These are phyloP conservation scores for Aleurites moluccanus DNA, from an alignment of 441 rosid species.

Conservation along the genomic window DNA sequence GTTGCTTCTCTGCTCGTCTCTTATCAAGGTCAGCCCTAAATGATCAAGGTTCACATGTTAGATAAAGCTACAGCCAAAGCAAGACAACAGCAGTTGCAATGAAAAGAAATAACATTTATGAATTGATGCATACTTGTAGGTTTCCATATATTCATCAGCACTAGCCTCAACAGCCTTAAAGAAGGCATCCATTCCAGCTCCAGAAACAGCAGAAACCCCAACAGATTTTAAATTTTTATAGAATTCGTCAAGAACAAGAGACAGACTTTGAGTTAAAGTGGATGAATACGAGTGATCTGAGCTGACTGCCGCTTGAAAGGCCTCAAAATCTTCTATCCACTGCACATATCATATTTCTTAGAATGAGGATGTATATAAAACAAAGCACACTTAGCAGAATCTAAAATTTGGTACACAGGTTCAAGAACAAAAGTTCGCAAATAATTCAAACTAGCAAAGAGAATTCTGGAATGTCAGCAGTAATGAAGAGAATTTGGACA, in stretches of 20 bases:
- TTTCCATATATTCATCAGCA: slow-evolving; percentile 84
- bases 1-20: slow-evolving; percentile 78
- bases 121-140: slow-evolving; percentile 59
- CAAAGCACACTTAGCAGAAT: not conserved
- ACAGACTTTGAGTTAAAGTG: slow-evolving; percentile 73
- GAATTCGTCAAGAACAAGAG: slow-evolving; percentile 80
- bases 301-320: slow-evolving; percentile 74
- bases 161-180: slow-evolving; percentile 82
- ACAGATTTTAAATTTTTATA: slow-evolving; percentile 76
- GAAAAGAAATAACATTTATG: not conserved
- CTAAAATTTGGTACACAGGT: not conserved
- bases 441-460: not conserved
- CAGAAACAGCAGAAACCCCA: slow-evolving; percentile 92
- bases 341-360: slow-evolving; percentile 30
- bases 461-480: not conserved
- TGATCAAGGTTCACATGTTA: not conserved
- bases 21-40: slow-evolving; percentile 86
- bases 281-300: slow-evolving; percentile 73
- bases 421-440: not conserved
- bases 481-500: not conserved
- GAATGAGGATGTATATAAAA: not conserved
- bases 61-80: not conserved
- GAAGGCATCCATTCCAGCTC: slow-evolving; percentile 85
- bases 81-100: not conserved
- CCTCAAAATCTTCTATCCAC: slow-evolving; percentile 98